Percentiles rank a stretch among this genome's conserved stretches.
Evolutionary conservation across 2,329 filamentous ascomycete genomes (phyloP).

Genomic region (Cercospora citrullina): DNA sequence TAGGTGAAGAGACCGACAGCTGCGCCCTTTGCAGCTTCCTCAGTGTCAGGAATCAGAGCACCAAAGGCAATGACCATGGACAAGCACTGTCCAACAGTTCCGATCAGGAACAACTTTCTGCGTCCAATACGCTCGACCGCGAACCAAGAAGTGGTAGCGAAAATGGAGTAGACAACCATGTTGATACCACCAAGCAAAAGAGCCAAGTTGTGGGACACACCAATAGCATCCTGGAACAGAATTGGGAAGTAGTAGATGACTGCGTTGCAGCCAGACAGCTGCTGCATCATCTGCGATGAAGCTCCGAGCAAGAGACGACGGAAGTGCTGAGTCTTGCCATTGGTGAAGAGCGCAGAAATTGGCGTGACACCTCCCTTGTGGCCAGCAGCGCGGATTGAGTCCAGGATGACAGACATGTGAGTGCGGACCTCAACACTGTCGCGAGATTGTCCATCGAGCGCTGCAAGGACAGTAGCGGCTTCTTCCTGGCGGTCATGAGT

Average conservation of each 20-base stretch:
- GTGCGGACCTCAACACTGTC: conserved; percentile 62
- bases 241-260: conserved; percentile 49
- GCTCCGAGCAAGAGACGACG: conserved; percentile 63
- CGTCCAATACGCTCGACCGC: conserved; percentile 63
- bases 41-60: conserved; percentile 43
- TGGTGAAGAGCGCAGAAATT: conserved; percentile 58
- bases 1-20: conserved; percentile 68
- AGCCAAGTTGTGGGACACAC: conserved; percentile 44
- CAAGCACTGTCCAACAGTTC: conserved; percentile 53
- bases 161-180: conserved; percentile 58
- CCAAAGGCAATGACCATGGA: conserved; percentile 53
- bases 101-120: conserved; percentile 46
- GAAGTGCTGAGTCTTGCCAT: conserved; percentile 66
- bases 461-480: conserved; percentile 53
- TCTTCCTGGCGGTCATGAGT: conserved; percentile 49
- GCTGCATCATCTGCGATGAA: conserved; percentile 63
- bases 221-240: conserved; percentile 53
- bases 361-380: conserved; percentile 44
- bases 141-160: conserved; percentile 62
- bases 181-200: conserved; percentile 50
- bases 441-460: conserved; percentile 49
- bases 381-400: conserved; percentile 20
- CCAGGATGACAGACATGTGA: conserved; percentile 19
- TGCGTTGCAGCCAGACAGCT: conserved; percentile 55
- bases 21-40: conserved; percentile 46